phyloP scores from a whole-genome alignment of 768 basidiomycete genomes.

The Lactarius vividus region DNA sequence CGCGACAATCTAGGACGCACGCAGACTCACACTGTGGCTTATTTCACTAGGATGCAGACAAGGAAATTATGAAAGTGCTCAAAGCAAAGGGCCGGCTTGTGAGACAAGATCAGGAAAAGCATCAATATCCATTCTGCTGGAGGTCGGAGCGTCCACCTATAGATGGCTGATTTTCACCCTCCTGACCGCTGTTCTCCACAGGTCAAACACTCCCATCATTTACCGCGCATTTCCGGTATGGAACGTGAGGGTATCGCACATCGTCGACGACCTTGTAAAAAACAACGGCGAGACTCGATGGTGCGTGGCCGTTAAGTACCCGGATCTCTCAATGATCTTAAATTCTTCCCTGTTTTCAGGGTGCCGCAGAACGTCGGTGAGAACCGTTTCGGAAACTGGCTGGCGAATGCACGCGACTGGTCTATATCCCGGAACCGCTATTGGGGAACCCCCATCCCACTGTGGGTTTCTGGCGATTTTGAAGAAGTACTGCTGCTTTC shows the following conservation, averaged over 20 bases:
- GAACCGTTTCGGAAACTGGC: conserved; percentile 93
- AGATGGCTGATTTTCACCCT: not conserved
- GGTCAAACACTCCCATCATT: conserved; percentile 92
- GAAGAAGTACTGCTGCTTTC: conserved; percentile 60
- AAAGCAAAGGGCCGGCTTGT: conserved; percentile 87
- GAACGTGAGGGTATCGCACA: conserved; percentile 88
- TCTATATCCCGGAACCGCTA: conserved; percentile 98
- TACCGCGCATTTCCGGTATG: conserved; percentile 95
- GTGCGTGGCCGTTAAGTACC: conserved; percentile 39
- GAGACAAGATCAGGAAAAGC: conserved; percentile 80
- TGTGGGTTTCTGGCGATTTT: conserved; percentile 93
- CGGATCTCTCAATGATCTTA: not conserved
- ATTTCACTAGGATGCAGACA: conserved; percentile 73
- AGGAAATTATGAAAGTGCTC: conserved; percentile 86
- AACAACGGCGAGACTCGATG: conserved; percentile 92
- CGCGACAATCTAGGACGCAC: not conserved
- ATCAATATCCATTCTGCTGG: conserved; percentile 98
- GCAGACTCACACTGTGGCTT: not conserved
- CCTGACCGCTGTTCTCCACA: conserved; percentile 32
- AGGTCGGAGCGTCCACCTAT: conserved; percentile 46
- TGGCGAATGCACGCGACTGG: conserved; percentile 98
- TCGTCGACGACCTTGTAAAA: conserved; percentile 80
- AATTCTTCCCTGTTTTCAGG: conserved; percentile 41
- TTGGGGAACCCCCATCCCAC: conserved; percentile 96
- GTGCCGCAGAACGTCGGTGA: conserved; percentile 92